Percentiles rank a stretch among this genome's conserved stretches.
Evolutionary conservation across 768 basidiomycete genomes (phyloP).

Genomic region (Tylopilus intermedius): DNA sequence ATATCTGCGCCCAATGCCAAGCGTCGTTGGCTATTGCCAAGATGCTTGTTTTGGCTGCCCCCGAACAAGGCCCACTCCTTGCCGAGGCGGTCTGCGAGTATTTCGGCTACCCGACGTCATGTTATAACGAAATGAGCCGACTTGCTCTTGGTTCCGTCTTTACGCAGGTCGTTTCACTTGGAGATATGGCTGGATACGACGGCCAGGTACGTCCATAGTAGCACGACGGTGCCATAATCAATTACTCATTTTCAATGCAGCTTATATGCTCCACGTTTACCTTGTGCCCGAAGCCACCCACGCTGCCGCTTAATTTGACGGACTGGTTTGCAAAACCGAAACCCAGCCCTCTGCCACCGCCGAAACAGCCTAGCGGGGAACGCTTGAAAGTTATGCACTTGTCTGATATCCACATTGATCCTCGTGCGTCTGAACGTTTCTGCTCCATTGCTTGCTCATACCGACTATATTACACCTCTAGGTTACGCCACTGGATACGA

Average conservation of each 20-base stretch:
- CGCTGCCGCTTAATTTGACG: slow-evolving; percentile 36
- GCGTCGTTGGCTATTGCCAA: slow-evolving; percentile 37
- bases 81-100: too few relatives aligned
- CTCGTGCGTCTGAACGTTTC: slow-evolving; percentile 32
- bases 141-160: too few relatives aligned
- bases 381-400: slow-evolving; percentile 47
- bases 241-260: background rate
- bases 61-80: slow-evolving; percentile 30
- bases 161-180: too few relatives aligned
- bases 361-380: slow-evolving; percentile 40
- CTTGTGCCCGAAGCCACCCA: slow-evolving; percentile 27
- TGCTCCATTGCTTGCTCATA: too few relatives aligned
- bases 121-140: too few relatives aligned
- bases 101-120: too few relatives aligned
- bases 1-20: slow-evolving; percentile 38
- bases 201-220: slow-evolving; percentile 36
- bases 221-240: background rate
- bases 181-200: slow-evolving; percentile 34
- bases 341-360: slow-evolving; percentile 40
- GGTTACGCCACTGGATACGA: slow-evolving; percentile 65
- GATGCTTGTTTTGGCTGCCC: slow-evolving; percentile 40
- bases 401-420: slow-evolving; percentile 43
- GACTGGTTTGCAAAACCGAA: slow-evolving; percentile 51
- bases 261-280: slow-evolving; percentile 31
- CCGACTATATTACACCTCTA: slow-evolving; percentile 15